These are phyloP conservation scores for Saccharomyces eubayanus DNA, from an alignment of 805 yeast genomes.

Conservation along the genomic window DNA sequence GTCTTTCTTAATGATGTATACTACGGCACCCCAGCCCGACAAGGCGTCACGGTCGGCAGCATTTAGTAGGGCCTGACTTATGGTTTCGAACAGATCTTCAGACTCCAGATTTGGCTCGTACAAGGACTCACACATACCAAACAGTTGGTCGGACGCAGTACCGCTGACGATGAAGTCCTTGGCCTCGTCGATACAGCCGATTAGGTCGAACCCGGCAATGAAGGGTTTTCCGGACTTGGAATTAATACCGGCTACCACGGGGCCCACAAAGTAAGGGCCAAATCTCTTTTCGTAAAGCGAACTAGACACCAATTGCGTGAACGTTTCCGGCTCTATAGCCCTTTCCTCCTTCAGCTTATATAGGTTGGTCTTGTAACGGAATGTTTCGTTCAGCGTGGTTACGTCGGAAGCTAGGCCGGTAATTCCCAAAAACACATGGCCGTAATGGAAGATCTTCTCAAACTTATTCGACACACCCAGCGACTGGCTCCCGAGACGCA, in stretches of 20 bases:
- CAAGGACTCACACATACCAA: conserved; percentile 96
- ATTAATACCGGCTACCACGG: conserved; percentile 90
- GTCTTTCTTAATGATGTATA: conserved; percentile 84
- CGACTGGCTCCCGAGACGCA: conserved; percentile 89
- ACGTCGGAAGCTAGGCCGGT: conserved; percentile 96
- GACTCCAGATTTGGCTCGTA: conserved; percentile 92
- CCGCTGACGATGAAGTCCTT: conserved; percentile 93
- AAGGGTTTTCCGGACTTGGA: conserved; percentile 78
- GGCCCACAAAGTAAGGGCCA: conserved; percentile 96
- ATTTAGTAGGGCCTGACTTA: conserved; percentile 84
- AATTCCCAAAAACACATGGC: conserved; percentile 79
- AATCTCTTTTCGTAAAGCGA: conserved; percentile 84
- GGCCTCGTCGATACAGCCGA: conserved; percentile 94
- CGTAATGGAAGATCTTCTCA: conserved; percentile 83
- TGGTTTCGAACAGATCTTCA: conserved; percentile 91
- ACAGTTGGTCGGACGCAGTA: conserved; percentile 92
- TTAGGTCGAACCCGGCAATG: conserved; percentile 89
- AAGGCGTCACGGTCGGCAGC: conserved; percentile 97
- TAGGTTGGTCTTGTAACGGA: conserved; percentile 77
- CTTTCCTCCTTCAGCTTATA: conserved; percentile 90
- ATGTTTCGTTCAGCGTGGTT: conserved; percentile 69
- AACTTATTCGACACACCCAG: conserved; percentile 87
- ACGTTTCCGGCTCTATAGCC: conserved; percentile 82
- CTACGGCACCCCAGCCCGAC: conserved; percentile 98
- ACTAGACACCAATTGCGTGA: conserved; percentile 86